Base-by-base conservation (phyloP, 257 asterid species). In the Anisodus acutangulus region DNA sequence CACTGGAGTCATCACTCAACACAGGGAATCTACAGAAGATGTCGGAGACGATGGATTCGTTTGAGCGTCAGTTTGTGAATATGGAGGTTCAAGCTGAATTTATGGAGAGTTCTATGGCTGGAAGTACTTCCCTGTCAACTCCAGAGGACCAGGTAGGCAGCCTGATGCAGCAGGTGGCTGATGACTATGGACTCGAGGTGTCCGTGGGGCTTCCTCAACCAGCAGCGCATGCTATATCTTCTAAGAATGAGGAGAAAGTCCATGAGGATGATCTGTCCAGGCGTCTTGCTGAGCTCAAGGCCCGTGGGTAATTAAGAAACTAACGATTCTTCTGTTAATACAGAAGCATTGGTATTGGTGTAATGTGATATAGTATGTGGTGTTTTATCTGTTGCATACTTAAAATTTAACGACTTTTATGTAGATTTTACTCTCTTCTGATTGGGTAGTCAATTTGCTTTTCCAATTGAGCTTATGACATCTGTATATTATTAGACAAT, bases 21-120 rank as follows among this genome's bases (percentile, higher is more conserved):
- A 92, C 99, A 22, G 98, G 98, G 3, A 97, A 97, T 85, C 86
- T 97, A 58, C 98, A 97, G 95, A 95, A 93, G 93, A 95, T 95
- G 98, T 93, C 98, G 39, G 98, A 94, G 91, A 94, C 98, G 17
- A 96, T 96, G 99, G 99, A 96, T 84, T 89, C 88, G 49, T 96
- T 96, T 70, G 99, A 96, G 95, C 88, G 83, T 86, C 99, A 96
- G 87, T 96, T 96, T 74, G 98, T 96, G 69, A 94, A 96, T 83
- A 96, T 96, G 99, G 99, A 96, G 85, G 98, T 96, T 7, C 99
- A 96, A 91, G 98, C 99, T 2, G 99, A 93, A 93, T 96, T 96
- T 53, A 96, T 96, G 99, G 99, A 96, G 95, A 94, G 92, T 53
- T 94, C 98, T 35, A 96, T 96, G 99, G 98, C 99, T 3, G 99